Evolutionary conservation across 352 stramenopile genomes (phyloP).

Genomic region (Phytophthora cajani): DNA sequence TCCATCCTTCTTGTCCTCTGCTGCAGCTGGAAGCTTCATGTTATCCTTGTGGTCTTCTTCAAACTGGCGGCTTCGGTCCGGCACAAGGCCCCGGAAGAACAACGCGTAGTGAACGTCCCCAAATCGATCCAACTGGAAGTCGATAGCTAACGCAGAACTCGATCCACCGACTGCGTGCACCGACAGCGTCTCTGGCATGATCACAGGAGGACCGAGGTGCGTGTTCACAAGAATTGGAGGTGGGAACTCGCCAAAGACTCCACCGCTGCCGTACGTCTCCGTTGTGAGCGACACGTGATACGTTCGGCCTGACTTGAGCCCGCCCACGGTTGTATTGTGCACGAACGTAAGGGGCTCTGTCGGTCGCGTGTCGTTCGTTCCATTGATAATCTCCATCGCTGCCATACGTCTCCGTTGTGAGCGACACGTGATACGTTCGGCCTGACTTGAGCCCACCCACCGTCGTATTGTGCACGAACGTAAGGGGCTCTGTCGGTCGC

Average conservation of each 20-base stretch:
- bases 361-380: conserved; percentile 71
- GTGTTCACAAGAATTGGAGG: conserved; percentile 75
- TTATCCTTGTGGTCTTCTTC: not conserved
- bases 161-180: conserved; percentile 48
- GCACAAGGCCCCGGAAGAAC: conserved; percentile 68
- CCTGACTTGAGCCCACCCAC: conserved; percentile 47
- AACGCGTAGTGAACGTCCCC: conserved; percentile 80
- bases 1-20: not conserved
- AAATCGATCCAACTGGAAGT: conserved; percentile 63
- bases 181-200: conserved; percentile 41
- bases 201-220: conserved; percentile 51
- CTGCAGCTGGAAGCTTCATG: not conserved
- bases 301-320: conserved; percentile 52
- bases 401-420: conserved; percentile 71
- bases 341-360: conserved; percentile 68
- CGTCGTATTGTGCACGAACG: conserved; percentile 68
- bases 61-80: conserved; percentile 41
- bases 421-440: conserved; percentile 76
- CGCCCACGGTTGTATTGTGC: conserved; percentile 57
- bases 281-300: conserved; percentile 85
- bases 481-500: conserved; percentile 55
- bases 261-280: conserved; percentile 61
- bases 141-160: conserved; percentile 56
- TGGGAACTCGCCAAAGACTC: conserved; percentile 80
- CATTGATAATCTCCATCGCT: conserved; percentile 73